A percentile compares a stretch with the other conserved stretches of the same genome.
Conservation (phyloP, 208 protist genomes). For the Trypanosoma scelopori region DNA sequence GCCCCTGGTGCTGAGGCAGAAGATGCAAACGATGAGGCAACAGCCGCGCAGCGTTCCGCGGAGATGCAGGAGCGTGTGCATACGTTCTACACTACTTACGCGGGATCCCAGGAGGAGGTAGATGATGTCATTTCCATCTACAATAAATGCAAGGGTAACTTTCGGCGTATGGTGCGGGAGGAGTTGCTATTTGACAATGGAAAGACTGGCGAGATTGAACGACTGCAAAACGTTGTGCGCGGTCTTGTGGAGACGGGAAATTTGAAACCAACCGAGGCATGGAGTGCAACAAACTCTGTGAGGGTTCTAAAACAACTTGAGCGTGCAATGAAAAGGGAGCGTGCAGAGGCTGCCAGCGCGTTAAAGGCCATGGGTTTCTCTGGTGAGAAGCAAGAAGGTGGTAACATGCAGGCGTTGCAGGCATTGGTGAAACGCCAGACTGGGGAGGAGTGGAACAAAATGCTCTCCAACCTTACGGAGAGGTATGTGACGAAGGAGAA, state of each 20-base stretch:
- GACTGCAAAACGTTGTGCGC: conserved; percentile 44
- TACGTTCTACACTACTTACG: conserved; percentile 74
- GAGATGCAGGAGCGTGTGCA: conserved; percentile 64
- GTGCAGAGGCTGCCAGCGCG: conserved; percentile 58
- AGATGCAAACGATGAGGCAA: conserved; percentile 17
- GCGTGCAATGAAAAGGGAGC: conserved; percentile 48
- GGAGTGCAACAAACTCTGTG: conserved; percentile 39
- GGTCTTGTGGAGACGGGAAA: conserved; percentile 34
- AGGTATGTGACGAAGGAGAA: conserved; percentile 46
- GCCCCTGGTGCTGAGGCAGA: conserved; percentile 28
- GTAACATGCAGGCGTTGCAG: conserved; percentile 49
- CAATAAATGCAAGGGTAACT: conserved; percentile 67
- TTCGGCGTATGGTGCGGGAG: conserved; percentile 67
- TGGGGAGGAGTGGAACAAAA: conserved; percentile 48
- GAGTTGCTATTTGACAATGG: conserved; percentile 83
- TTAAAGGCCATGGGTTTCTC: conserved; percentile 53
- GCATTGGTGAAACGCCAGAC: conserved; percentile 67
- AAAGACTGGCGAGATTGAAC: conserved; percentile 46
- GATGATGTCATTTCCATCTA: conserved; percentile 56
- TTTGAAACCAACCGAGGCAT: conserved; percentile 35
- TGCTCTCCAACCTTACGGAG: conserved; percentile 61
- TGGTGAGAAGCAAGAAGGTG: conserved; percentile 1
- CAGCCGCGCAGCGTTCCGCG: conserved; percentile 56
- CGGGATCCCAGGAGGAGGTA: conserved; percentile 65
- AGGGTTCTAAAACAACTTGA: conserved; percentile 42